These are phyloP conservation scores for Naganishia albida DNA, from an alignment of 1,284 basidiomycete genomes.

Conservation along the genomic window DNA sequence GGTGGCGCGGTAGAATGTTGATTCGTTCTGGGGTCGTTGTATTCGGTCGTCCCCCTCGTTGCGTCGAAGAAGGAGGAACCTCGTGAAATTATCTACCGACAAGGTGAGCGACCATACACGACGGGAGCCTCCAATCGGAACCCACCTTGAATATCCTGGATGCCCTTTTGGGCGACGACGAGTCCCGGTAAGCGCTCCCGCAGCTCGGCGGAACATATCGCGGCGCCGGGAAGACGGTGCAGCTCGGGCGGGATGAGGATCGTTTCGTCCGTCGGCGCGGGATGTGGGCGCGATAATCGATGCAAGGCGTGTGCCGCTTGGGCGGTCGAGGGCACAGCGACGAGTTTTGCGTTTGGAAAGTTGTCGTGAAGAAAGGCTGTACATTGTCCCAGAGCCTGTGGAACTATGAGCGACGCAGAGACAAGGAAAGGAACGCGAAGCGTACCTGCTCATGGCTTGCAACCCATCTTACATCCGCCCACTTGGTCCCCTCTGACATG, in stretches of 20 bases:
- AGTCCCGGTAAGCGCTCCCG: slow-evolving; percentile 39
- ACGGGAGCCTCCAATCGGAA: slow-evolving; percentile 1
- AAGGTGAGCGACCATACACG: too few relatives aligned
- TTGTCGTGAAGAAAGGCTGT: slow-evolving; percentile 40
- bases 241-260: slow-evolving; percentile 26
- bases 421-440: neutral
- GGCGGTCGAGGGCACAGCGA: slow-evolving; percentile 47
- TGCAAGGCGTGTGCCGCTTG: slow-evolving; percentile 46
- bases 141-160: slow-evolving; percentile 49
- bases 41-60: neutral
- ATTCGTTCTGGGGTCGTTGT: neutral
- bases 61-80: slow-evolving; percentile 47
- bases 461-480: slow-evolving; percentile 46
- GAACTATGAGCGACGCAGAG: neutral
- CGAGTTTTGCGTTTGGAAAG: slow-evolving; percentile 42
- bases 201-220: slow-evolving; percentile 49
- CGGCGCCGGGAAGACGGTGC: slow-evolving; percentile 41
- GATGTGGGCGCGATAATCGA: neutral
- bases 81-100: slow-evolving; percentile 50
- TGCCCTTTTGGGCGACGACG: slow-evolving; percentile 45
- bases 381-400: slow-evolving; percentile 52
- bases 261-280: neutral
- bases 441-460: slow-evolving; percentile 52
- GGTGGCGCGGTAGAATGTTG: slow-evolving; percentile 7
- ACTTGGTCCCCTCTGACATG: slow-evolving; percentile 38